These are phyloP conservation scores for Dendrocalamus sinicus DNA, from an alignment of 176 grass and related monocot species.

Conservation along the genomic window DNA sequence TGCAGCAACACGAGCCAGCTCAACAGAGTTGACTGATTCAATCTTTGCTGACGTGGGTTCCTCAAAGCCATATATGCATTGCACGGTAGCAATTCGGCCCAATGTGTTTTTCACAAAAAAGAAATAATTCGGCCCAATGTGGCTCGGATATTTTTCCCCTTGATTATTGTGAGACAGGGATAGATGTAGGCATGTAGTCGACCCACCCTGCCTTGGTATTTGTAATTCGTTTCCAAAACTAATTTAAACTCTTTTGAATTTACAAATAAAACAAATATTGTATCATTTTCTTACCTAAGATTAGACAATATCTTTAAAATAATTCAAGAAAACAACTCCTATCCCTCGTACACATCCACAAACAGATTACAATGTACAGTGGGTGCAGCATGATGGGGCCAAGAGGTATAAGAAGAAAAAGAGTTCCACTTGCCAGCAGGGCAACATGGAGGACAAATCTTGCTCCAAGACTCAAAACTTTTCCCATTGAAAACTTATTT, in stretches of 20 bases:
- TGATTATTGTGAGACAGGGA: not conserved
- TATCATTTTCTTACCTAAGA: not conserved
- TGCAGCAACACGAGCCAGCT: not conserved
- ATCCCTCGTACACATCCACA: not conserved
- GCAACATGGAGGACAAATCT: slow-evolving; percentile 12
- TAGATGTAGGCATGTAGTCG: not conserved
- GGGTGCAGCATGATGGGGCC: not conserved
- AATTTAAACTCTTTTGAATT: not conserved
- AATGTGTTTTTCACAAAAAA: not conserved
- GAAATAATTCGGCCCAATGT: not conserved
- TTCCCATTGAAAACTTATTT: not conserved
- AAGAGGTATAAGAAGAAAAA: not conserved
- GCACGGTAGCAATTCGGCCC: not conserved
- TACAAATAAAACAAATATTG: not conserved
- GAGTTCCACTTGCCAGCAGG: not conserved
- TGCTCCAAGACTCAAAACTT: not conserved
- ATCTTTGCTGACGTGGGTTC: not conserved
- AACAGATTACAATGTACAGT: not conserved
- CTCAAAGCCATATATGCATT: not conserved
- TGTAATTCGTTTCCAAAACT: not conserved
- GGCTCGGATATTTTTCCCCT: not conserved
- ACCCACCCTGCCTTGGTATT: not conserved
- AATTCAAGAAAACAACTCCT: not conserved
- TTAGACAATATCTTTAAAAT: too few species aligned
- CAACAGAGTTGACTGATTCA: not conserved